Evolutionary conservation across 345 rosid genomes (phyloP).

Genomic region (Carallia brachiata): DNA sequence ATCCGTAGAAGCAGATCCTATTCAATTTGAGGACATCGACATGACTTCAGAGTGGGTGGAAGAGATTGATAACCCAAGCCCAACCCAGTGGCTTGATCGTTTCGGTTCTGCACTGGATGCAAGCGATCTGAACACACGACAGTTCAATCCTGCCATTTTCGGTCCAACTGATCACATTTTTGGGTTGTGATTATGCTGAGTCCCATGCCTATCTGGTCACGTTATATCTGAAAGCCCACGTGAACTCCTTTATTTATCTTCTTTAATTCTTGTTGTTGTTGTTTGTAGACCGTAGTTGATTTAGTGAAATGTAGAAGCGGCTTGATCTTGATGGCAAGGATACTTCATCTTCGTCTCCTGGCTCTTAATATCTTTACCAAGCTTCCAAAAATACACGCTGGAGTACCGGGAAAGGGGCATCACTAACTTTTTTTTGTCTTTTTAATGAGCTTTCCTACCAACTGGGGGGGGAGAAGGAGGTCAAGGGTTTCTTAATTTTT

Average conservation of each 20-base stretch:
- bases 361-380: too few species aligned
- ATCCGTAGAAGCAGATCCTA: conserved; percentile 56
- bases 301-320: conserved; percentile 1
- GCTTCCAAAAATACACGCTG: too few species aligned
- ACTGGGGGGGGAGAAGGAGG: too few species aligned
- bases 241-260: not conserved
- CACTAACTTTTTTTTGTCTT: too few species aligned
- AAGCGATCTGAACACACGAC: conserved; percentile 76
- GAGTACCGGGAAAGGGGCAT: too few species aligned
- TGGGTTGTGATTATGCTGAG: conserved; percentile 45
- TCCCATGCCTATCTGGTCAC: not conserved
- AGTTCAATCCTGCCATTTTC: conserved; percentile 62
- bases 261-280: not conserved
- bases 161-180: conserved; percentile 60
- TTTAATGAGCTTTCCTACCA: too few species aligned
- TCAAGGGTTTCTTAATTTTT: too few species aligned
- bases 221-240: not conserved
- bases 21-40: conserved; percentile 69
- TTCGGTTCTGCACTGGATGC: conserved; percentile 76
- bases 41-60: conserved; percentile 97
- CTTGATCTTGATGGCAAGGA: not conserved
- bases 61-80: conserved; percentile 67
- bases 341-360: too few species aligned
- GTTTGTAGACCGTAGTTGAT: not conserved
- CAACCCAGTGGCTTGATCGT: conserved; percentile 82